A percentile compares a stretch with the other conserved stretches of the same genome.
Conservation (phyloP, 371 early-diverging fungal species). For the Rhizomucor miehei region DNA sequence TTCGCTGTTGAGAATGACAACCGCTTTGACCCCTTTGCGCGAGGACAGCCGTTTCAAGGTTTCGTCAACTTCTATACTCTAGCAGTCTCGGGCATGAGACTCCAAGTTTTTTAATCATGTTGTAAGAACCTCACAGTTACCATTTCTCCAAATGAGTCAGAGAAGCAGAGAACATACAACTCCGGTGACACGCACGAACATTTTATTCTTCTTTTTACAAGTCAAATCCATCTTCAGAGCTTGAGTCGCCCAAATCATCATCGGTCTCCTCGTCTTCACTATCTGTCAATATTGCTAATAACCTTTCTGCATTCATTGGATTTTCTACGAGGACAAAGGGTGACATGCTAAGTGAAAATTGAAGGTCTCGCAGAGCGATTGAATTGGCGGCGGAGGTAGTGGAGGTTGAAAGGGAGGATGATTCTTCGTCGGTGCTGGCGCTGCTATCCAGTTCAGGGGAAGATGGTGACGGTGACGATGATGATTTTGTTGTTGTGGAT, state of each 20-base stretch:
- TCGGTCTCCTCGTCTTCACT: slow-evolving; percentile 54
- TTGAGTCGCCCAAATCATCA: slow-evolving; percentile 24
- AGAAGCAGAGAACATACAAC: too few relatives aligned
- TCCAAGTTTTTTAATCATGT: too few relatives aligned
- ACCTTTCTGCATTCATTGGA: slow-evolving; percentile 64
- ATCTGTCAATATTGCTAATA: slow-evolving; percentile 56
- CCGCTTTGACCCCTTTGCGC: slow-evolving; percentile 81
- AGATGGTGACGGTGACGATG: slow-evolving; percentile 22
- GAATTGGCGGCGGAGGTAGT: slow-evolving; percentile 9
- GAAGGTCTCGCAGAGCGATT: slow-evolving; percentile 48
- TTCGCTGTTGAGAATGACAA: slow-evolving; percentile 73
- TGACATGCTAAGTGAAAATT: slow-evolving; percentile 64
- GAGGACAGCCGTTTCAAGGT: slow-evolving; percentile 83
- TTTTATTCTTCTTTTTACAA: slow-evolving; percentile 5
- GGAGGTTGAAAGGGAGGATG: slow-evolving; percentile 1
- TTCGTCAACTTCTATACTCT: slow-evolving; percentile 83
- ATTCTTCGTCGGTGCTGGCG: not conserved
- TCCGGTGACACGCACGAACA: too few relatives aligned
- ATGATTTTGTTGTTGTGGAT: slow-evolving; percentile 7
- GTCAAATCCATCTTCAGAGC: slow-evolving; percentile 27
- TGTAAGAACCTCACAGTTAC: too few relatives aligned
- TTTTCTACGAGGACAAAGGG: slow-evolving; percentile 70
- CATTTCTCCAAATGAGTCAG: too few relatives aligned
- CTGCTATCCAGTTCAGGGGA: slow-evolving; percentile 9
- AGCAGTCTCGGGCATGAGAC: slow-evolving; percentile 1